Conservation (phyloP, 1,284 basidiomycete species). For the Apiotrichum montevideense region DNA sequence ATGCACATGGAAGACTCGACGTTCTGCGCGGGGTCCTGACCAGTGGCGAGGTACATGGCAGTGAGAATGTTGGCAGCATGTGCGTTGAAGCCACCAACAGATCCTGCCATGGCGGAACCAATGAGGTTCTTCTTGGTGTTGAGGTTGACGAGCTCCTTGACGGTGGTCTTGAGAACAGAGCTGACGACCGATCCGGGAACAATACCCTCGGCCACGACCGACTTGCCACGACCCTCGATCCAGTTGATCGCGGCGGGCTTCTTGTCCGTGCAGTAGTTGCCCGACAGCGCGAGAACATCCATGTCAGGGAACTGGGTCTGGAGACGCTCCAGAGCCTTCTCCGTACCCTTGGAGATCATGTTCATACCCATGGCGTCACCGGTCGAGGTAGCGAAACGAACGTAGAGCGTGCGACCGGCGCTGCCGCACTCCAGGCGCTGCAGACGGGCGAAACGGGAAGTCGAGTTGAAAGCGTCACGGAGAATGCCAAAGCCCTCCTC, state of each 20-base stretch:
- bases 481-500: slow-evolving; percentile 71
- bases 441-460: slow-evolving; percentile 81
- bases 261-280: slow-evolving; percentile 99
- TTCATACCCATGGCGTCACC: slow-evolving; percentile 99
- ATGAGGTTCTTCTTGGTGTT: slow-evolving; percentile 98
- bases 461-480: slow-evolving; percentile 86
- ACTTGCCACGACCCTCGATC: slow-evolving; percentile 98
- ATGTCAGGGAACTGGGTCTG: slow-evolving; percentile 81
- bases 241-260: slow-evolving; percentile 99
- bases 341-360: slow-evolving; percentile 96
- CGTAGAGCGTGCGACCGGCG: slow-evolving; percentile 85
- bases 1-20: slow-evolving; percentile 98
- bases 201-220: slow-evolving; percentile 91
- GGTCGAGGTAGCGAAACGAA: slow-evolving; percentile 91
- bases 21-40: slow-evolving; percentile 98
- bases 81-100: slow-evolving; percentile 95
- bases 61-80: slow-evolving; percentile 98
- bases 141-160: slow-evolving; percentile 80
- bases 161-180: slow-evolving; percentile 91
- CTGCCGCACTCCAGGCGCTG: slow-evolving; percentile 75
- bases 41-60: slow-evolving; percentile 90
- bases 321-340: slow-evolving; percentile 83
- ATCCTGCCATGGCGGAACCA: slow-evolving; percentile 96
- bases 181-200: slow-evolving; percentile 83
- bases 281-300: slow-evolving; percentile 86